phyloP scores from a whole-genome alignment of 2,329 filamentous ascomycete genomes.

The Aspergillus fijiensis region DNA sequence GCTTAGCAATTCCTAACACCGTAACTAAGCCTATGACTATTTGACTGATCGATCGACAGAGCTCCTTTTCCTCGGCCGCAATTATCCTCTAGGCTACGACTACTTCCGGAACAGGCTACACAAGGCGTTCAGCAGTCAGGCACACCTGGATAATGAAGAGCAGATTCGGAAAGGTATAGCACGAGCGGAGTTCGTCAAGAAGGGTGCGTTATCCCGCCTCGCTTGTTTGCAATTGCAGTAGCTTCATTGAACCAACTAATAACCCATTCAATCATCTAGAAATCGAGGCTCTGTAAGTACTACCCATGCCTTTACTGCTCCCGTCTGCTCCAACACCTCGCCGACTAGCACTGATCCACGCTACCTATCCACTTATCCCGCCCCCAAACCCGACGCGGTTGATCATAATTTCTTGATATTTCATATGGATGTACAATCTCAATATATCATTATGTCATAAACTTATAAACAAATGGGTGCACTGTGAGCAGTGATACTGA shows the following conservation, averaged over 20 bases:
- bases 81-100: conserved; percentile 80
- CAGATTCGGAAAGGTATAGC: conserved; percentile 74
- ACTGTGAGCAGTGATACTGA: conserved; percentile 20
- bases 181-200: conserved; percentile 84
- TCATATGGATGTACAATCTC: background rate
- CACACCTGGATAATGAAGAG: conserved; percentile 66
- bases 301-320: background rate
- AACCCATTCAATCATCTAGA: conserved; percentile 53
- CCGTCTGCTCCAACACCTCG: background rate
- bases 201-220: conserved; percentile 56
- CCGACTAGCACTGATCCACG: background rate
- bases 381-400: background rate
- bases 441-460: conserved; percentile 10
- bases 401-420: background rate
- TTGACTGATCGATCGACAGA: conserved; percentile 53
- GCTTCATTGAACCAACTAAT: conserved; percentile 3
- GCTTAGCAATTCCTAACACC: too few relatives aligned
- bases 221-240: background rate
- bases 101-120: conserved; percentile 83
- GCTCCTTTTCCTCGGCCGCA: conserved; percentile 76
- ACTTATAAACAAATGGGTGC: background rate
- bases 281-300: conserved; percentile 81
- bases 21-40: background rate
- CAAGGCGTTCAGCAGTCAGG: conserved; percentile 78
- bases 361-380: background rate